These are phyloP conservation scores for Botryotinia convoluta DNA, from an alignment of 2,329 filamentous ascomycete genomes.

Conservation along the genomic window DNA sequence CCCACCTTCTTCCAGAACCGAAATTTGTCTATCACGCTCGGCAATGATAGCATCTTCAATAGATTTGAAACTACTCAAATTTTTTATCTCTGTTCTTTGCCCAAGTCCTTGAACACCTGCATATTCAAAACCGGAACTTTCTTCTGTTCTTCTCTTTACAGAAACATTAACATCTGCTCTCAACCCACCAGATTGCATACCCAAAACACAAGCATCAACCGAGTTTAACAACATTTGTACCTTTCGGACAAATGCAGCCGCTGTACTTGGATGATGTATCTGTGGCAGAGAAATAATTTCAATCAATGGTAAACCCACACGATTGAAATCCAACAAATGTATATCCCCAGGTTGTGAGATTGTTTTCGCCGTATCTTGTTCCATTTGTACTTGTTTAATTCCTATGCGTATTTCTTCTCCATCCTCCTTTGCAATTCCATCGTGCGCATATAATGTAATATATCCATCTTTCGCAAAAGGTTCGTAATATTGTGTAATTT, in stretches of 20 bases:
- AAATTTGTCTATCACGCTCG: slow-evolving; percentile 85
- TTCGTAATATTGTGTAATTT: slow-evolving; percentile 94
- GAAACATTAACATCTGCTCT: slow-evolving; percentile 96
- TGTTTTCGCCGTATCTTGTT: slow-evolving; percentile 97
- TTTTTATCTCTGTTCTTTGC: slow-evolving; percentile 95
- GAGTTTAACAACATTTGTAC: slow-evolving; percentile 76
- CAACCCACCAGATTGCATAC: slow-evolving; percentile 90
- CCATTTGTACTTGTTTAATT: slow-evolving; percentile 93
- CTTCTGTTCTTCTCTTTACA: slow-evolving; percentile 54
- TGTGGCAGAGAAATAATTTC: slow-evolving; percentile 93
- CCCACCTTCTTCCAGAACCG: slow-evolving; percentile 71
- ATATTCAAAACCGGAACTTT: slow-evolving; percentile 46
- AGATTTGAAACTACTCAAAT: slow-evolving; percentile 89
- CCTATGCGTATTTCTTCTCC: slow-evolving; percentile 69
- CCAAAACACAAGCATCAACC: slow-evolving; percentile 81
- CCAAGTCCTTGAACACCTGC: slow-evolving; percentile 64
- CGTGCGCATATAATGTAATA: slow-evolving; percentile 68
- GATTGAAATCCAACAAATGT: slow-evolving; percentile 88
- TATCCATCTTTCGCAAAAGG: slow-evolving; percentile 68
- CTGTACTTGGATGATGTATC: slow-evolving; percentile 82
- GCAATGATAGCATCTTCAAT: slow-evolving; percentile 93
- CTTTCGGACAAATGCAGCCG: slow-evolving; percentile 85
- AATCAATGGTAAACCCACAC: slow-evolving; percentile 84
- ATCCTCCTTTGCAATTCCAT: slow-evolving; percentile 75
- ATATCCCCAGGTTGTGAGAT: slow-evolving; percentile 70